Conservation (phyloP, 2,329 filamentous ascomycete species). For the Cladosporium sp. region DNA sequence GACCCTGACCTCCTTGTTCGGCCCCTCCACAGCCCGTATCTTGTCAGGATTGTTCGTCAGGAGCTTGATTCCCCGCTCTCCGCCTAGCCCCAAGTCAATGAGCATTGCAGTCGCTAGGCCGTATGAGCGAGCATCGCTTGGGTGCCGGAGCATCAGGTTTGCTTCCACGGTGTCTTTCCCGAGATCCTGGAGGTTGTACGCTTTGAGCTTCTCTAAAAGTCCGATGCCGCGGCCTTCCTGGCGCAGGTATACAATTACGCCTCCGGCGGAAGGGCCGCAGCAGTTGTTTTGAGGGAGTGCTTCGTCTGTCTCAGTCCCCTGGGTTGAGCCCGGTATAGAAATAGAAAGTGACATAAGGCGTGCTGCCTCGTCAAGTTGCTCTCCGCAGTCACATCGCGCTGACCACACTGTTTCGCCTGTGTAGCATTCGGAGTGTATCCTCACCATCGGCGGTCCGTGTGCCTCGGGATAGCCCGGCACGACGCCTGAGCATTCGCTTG, state of each 20-base stretch:
- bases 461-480: conserved; percentile 32
- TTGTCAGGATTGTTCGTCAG: conserved; percentile 98
- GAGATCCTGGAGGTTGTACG: conserved; percentile 95
- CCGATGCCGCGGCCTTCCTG: conserved; percentile 97
- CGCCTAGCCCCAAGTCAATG: conserved; percentile 72
- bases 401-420: conserved; percentile 99
- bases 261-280: conserved; percentile 64
- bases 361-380: conserved; percentile 95
- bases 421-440: conserved; percentile 98
- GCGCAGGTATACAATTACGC: conserved; percentile 91
- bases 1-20: conserved; percentile 82
- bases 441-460: conserved; percentile 68
- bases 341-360: conserved; percentile 69
- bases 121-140: conserved; percentile 91
- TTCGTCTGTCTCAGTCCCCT: conserved; percentile 25
- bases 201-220: conserved; percentile 91
- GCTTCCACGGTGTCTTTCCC: conserved; percentile 96
- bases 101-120: conserved; percentile 96
- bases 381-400: conserved; percentile 93
- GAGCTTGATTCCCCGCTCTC: conserved; percentile 71
- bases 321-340: conserved; percentile 32
- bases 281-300: conserved; percentile 25
- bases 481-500: conserved; percentile 24
- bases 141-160: conserved; percentile 85
- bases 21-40: conserved; percentile 89